Evolutionary conservation across 2,329 filamentous ascomycete species (phyloP), one percentile per base, ranked within the genome.

Genomic region (Alternaria tenuissima): DNA sequence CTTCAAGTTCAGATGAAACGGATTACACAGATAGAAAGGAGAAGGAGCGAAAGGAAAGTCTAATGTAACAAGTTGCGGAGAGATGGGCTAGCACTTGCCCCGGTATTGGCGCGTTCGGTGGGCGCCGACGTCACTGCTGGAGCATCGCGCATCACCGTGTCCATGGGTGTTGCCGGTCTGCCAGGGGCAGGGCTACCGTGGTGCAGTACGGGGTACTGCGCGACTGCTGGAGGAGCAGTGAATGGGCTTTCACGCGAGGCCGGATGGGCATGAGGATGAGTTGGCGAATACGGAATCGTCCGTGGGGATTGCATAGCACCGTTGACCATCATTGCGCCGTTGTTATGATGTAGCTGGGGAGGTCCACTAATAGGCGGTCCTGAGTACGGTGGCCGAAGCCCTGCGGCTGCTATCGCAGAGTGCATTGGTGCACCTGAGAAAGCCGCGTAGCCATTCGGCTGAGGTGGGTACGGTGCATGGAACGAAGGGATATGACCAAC

Each of bases 61-160:
- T 76, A 83, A 70, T 81, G 79, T 62, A 84, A 68, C 59, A 84
- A 65, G 66, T 84, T 83, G 55, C 79, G 77, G 68, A 84, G 71
- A 59, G 78, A 83, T 14, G 82, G 82, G 62, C 81, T 83, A 12
- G 82, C 82, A 61, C 81, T 83, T 14, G 82, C 78, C 48, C 76
- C 78, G 11, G 73, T 77, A 39, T 62, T 76, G 30, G 65, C 65
- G 26, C 75, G 74, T 57, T 74, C 72, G 44, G 62, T 67, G 7
- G 70, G 65, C 30, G 71, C 72, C 48, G 69, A 71, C 39, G 70
- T 72, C 2, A 67, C 63, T 20, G 64, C 51, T 12, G 71, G 71
- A 28, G 65, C 67, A 49, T 78, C 74, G 57, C 76, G 71, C 73
- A 78, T 76, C 9, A 75, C 52, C 5, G 70, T 65, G 48, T 78